phyloP scores from a whole-genome alignment of 1,284 basidiomycete species.

The Microbotryomycetes sp. region DNA sequence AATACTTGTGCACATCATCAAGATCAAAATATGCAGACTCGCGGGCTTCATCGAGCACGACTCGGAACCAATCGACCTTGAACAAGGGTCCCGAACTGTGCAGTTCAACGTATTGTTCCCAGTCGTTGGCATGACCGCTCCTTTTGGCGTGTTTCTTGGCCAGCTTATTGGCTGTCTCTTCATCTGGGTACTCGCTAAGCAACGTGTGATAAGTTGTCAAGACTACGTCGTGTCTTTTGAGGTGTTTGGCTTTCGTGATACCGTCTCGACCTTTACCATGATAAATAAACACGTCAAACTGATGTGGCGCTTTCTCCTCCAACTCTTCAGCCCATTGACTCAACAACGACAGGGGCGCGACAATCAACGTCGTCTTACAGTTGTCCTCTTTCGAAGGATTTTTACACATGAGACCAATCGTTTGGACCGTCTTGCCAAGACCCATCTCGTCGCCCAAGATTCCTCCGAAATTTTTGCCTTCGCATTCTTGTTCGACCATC shows the following conservation, averaged over 20 bases:
- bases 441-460: slow-evolving; percentile 48
- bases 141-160: slow-evolving; percentile 26
- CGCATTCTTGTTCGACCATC: slow-evolving; percentile 41
- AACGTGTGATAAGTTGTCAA: slow-evolving; percentile 29
- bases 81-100: slow-evolving; percentile 39
- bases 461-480: slow-evolving; percentile 42
- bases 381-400: slow-evolving; percentile 53
- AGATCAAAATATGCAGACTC: background rate
- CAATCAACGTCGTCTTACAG: slow-evolving; percentile 54
- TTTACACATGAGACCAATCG: slow-evolving; percentile 62
- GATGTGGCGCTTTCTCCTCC: slow-evolving; percentile 48
- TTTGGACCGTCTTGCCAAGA: slow-evolving; percentile 56
- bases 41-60: slow-evolving; percentile 46
- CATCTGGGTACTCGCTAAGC: slow-evolving; percentile 26
- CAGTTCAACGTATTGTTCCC: slow-evolving; percentile 27
- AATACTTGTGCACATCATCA: background rate
- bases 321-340: slow-evolving; percentile 59
- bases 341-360: slow-evolving; percentile 62
- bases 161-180: slow-evolving; percentile 28
- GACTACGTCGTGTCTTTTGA: slow-evolving; percentile 42
- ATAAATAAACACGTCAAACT: slow-evolving; percentile 48
- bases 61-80: slow-evolving; percentile 42
- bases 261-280: slow-evolving; percentile 48
- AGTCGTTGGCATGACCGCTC: slow-evolving; percentile 29
- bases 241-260: slow-evolving; percentile 42